These are phyloP conservation scores for Tagetes patula DNA, from an alignment of 129 eudicot species.

Conservation along the genomic window DNA sequence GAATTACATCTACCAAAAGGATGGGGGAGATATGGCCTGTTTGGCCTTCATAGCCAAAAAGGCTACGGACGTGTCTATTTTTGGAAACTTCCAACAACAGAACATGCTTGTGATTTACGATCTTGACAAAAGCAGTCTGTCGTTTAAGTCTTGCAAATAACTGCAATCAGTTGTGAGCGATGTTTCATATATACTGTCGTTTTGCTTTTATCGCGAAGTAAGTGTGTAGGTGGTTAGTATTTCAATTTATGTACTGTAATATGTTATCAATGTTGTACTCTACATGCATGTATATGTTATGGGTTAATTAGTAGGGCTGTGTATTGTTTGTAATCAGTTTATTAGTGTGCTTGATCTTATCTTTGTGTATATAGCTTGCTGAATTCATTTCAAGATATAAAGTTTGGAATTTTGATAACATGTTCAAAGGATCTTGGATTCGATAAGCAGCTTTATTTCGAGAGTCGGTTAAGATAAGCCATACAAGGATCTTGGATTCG, in stretches of 20 bases:
- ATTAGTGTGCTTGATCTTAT: too few species aligned
- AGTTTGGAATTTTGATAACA: too few species aligned
- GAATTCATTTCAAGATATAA: too few species aligned
- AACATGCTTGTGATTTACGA: conserved; percentile 44
- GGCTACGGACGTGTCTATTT: conserved; percentile 31
- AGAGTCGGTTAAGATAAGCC: too few species aligned
- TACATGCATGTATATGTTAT: background rate
- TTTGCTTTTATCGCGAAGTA: background rate
- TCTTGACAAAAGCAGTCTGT: conserved; percentile 36
- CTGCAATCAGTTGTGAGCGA: background rate
- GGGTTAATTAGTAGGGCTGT: background rate
- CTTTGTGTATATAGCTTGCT: too few species aligned
- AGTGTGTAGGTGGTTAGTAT: background rate
- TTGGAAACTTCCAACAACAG: conserved; percentile 59
- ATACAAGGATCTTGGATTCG: too few species aligned
- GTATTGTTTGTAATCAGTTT: too few species aligned
- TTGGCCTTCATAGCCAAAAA: conserved; percentile 42
- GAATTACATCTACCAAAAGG: conserved; percentile 39
- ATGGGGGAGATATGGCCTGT: conserved; percentile 22
- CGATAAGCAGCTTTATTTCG: too few species aligned
- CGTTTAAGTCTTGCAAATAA: conserved; percentile 41
- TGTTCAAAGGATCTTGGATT: too few species aligned
- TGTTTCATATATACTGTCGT: background rate
- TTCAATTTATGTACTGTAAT: background rate
- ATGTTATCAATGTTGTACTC: too few species aligned